Evolutionary conservation across 2,329 filamentous ascomycete species (phyloP), one percentile per base, ranked within the genome.

Genomic region (Pestalotiopsis sp.): DNA sequence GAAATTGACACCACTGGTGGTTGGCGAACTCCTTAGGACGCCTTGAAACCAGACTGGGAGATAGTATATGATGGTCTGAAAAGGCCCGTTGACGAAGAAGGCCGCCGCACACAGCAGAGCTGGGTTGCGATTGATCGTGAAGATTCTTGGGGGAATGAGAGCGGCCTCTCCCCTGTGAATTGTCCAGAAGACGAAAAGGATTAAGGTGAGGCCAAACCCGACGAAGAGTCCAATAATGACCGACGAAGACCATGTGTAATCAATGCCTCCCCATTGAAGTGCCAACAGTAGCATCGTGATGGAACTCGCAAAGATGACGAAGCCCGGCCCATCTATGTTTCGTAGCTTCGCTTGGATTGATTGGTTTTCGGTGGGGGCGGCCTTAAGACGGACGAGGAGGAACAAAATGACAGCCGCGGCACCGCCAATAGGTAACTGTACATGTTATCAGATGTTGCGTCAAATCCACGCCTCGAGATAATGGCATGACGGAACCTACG

Each of bases 231-330:
- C 86, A 49, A 88, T 84, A 64, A 88, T 80, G 27, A 77, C 79
- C 11, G 81, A 76, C 76, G 80, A 81, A 68, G 75, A 79, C 87
- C 87, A 90, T 3, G 86, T 61, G 66, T 86, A 84, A 27, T 83
- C 75, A 49, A 82, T 79, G 9, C 88, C 88, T 14, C 87, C 88
- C 84, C 85, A 89, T 72, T 89, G 84, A 41, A 90, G 79, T 9
- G 86, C 87, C 4, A 90, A 80, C 7, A 90, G 77, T 13, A 89
- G 79, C 71, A 83, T 85, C 69, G 88, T 75, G 60, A 88, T 81
- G 52, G 83, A 82, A 1, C 86, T 84, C 36, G 87, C 80, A 73
- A 88, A 82, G 68, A 87, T 77, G 17, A 75, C 75, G 1, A 83
- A 82, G 36, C 87, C 87, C 7, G 81, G 59, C 7, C 86, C 75